Percentiles rank a stretch among this genome's conserved stretches.
phyloP scores from a whole-genome alignment of 257 asterid species.

The Echites panduratus region DNA sequence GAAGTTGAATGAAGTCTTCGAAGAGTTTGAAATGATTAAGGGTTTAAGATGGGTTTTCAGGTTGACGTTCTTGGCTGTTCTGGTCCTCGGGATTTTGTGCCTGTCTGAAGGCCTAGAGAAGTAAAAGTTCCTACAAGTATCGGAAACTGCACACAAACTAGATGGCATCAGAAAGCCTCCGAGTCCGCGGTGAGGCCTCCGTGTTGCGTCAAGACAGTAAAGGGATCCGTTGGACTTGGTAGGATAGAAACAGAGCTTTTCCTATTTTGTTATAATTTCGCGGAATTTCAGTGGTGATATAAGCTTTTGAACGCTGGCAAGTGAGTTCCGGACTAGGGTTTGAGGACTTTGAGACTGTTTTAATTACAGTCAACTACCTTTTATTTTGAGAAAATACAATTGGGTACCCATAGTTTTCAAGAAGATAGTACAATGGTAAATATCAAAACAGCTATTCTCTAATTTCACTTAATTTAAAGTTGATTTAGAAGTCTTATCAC shows the following conservation, averaged over 20 bases:
- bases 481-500: too few relatives aligned
- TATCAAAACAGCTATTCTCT: neutral
- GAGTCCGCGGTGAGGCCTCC: too few relatives aligned
- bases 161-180: conserved; percentile 17
- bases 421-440: neutral
- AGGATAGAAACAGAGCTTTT: too few relatives aligned
- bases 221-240: neutral
- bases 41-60: conserved; percentile 57
- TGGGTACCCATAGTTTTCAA: neutral
- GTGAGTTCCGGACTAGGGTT: neutral
- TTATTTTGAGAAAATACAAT: neutral
- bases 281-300: neutral
- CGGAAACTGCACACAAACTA: conserved; percentile 10
- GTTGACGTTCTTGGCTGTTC: conserved; percentile 20
- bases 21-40: conserved; percentile 34
- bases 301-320: too few relatives aligned
- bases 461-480: too few relatives aligned
- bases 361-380: neutral
- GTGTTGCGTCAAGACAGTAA: neutral
- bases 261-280: neutral
- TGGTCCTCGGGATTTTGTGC: conserved; percentile 18
- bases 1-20: conserved; percentile 29
- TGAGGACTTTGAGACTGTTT: neutral
- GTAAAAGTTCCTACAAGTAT: conserved; percentile 9
- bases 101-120: conserved; percentile 23